These are phyloP conservation scores for Casuarina glauca DNA, from an alignment of 306 rosid species.

Conservation along the genomic window DNA sequence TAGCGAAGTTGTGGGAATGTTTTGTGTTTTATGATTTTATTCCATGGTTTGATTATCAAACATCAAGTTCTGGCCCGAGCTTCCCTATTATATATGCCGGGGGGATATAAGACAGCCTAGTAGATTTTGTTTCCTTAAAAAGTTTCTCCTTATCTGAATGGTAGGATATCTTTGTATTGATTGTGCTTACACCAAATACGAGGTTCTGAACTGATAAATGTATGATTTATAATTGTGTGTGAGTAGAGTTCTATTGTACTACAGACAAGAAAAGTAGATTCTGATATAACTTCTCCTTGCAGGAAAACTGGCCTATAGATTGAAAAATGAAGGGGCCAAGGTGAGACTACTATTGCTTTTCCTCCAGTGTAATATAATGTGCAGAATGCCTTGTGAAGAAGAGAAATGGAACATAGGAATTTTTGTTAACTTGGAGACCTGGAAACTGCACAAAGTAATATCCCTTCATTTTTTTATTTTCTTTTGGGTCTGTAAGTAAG, in stretches of 20 bases:
- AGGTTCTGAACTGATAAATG: not conserved
- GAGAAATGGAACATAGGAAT: not conserved
- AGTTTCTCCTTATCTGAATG: not conserved
- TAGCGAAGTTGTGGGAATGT: not conserved
- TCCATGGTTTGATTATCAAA: not conserved
- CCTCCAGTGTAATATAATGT: not conserved
- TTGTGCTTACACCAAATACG: not conserved
- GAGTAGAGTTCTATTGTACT: not conserved
- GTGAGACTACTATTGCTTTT: slow-evolving; percentile 45
- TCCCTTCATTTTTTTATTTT: not conserved
- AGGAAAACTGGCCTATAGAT: slow-evolving; percentile 94
- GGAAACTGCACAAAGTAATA: not conserved
- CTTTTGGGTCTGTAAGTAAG: not conserved
- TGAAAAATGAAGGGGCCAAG: slow-evolving; percentile 92
- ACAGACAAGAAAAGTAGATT: slow-evolving; percentile 26
- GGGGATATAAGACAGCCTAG: not conserved
- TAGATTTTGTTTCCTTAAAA: not conserved
- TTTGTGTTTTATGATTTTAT: not conserved
- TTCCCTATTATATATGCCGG: not conserved
- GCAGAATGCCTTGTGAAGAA: not conserved
- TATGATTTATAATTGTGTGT: not conserved
- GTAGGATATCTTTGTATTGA: not conserved
- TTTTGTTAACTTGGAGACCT: not conserved
- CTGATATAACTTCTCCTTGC: slow-evolving; percentile 41
- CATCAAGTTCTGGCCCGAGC: not conserved